Evolutionary conservation across 352 stramenopile genomes (phyloP), one percentile per base, ranked within the genome.

Genomic region (Globisporangium canariense): DNA sequence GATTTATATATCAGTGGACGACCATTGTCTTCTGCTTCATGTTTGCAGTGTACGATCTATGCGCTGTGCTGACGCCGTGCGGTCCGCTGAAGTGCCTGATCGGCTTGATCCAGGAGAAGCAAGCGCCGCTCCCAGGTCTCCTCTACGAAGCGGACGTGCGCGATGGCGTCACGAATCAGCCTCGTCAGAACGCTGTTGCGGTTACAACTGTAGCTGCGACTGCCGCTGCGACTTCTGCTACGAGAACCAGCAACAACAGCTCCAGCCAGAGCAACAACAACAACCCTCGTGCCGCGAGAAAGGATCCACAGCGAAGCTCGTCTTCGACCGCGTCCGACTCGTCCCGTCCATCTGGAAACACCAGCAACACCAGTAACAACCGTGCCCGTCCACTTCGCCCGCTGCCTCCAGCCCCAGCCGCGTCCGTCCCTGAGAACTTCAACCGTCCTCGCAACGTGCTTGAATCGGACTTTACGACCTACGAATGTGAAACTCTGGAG

Each of bases 11-110:
- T 28, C 25, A 88, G 76, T 97, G 88, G 89, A 97, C 87, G 32
- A 96, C 87, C 28, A 94, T 93, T 73, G 91, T 83, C 20, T 93
- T 97, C 57, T 93, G 91, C 41, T 82, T 98, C 58, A 97, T 98
- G 77, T 92, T 99, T 66, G 97, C 96, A 3, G 78, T 98, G 40
- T 99, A 99, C 76, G 97, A 99, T 83, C 77, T 99, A 9, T 99
- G 95, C 69, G 97, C 97, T 5, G 97, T 99, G 9, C 74, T 99
- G 5, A 98, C 97, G 6, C 97, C 97, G 0, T 99, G 96, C 72
- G 97, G 97, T 11, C 97, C 97, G 25, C 78, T 99, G 32, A 98
- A 89, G 83, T 96, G 67, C 69, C 97, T 77, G 69, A 87, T 96
- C 52, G 84, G 93, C 30, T 69, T 99, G 22, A 98, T 98, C 70